Conservation (phyloP, 345 rosid species). For the Bruguiera parviflora region DNA sequence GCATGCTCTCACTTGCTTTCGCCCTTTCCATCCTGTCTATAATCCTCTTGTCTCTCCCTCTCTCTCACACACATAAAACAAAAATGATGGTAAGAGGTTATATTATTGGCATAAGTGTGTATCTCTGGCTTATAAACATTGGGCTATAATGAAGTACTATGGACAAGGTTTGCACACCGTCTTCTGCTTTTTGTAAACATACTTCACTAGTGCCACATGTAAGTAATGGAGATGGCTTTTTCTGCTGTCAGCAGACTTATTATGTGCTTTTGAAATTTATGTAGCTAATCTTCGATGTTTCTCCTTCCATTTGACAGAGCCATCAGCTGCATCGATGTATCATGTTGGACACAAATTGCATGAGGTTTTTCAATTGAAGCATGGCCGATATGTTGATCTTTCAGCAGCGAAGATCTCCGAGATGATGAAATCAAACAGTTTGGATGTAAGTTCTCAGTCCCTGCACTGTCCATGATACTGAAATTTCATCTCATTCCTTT, state of each 20-base stretch:
- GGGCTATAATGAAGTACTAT: too few relatives aligned
- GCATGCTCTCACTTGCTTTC: slow-evolving; percentile 18
- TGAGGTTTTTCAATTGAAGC: slow-evolving; percentile 85
- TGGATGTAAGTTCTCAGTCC: slow-evolving; percentile 49
- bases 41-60: neutral
- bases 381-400: slow-evolving; percentile 75
- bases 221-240: too few relatives aligned
- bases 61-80: neutral
- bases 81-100: too few relatives aligned
- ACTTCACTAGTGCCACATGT: too few relatives aligned
- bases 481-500: neutral
- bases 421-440: slow-evolving; percentile 79
- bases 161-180: too few relatives aligned
- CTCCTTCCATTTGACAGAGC: slow-evolving; percentile 35
- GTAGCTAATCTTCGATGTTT: neutral
- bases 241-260: too few relatives aligned
- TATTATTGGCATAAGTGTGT: too few relatives aligned
- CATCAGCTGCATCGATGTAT: slow-evolving; percentile 49
- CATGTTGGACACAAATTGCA: slow-evolving; percentile 76
- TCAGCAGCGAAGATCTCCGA: slow-evolving; percentile 76
- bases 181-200: too few relatives aligned
- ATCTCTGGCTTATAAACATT: too few relatives aligned
- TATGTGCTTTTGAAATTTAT: neutral
- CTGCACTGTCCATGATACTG: slow-evolving; percentile 1
- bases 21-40: neutral